Base-by-base conservation (phyloP, 164 flowering plant genomes). In the Vitis labrusca region DNA sequence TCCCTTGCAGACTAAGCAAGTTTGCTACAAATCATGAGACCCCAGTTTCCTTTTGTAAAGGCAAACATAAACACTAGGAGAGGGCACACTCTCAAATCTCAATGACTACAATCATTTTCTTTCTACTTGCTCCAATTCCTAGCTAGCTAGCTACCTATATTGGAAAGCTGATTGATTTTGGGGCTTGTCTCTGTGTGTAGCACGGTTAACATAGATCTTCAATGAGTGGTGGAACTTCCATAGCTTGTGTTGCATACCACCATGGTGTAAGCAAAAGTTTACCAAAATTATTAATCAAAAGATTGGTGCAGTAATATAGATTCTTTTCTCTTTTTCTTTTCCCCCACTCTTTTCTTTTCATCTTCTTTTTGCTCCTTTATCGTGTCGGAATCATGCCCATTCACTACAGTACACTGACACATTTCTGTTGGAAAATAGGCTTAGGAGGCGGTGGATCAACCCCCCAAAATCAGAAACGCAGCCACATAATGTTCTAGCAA, bases 321-420 rank as follows among this genome's bases (percentile, higher is more conserved):
- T 56, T 53, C 59, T 50, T 73, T 67, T 67, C 30, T 27, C 5
- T 37, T 59, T 51, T 71, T 61, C 48, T 13, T 19, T 13, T 48
- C 47, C n/a, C 15, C 13, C 11, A 1, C 16, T 4, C 9, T 56
- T 17, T 50, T 55, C 19, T 63, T 50, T 32, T 50, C 32, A 10
- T 32, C 61, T 65, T 19, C 44, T 52, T 55, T 27, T 15, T 49
- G 17, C 17, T n/a, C 37, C 16, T 61, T 61, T 64, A 50, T 64
- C 16, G 6, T 50, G 66, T 64, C 64, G 56, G 66, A 9, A 11
- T 32, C 8, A 64, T 64, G 66, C 49, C 17, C 17, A 13, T 61
- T 9, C 6, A 16, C 55, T 10, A 64, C 50, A 32, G 16, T 55
- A 64, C 30, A 19, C 29, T 10, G 10, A 11, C 50, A 5, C 56